A percentile compares a stretch with the other conserved stretches of the same genome.
Conservation (phyloP, 192 early-diverging fungal species). For the Cladochytrium replicatum region DNA sequence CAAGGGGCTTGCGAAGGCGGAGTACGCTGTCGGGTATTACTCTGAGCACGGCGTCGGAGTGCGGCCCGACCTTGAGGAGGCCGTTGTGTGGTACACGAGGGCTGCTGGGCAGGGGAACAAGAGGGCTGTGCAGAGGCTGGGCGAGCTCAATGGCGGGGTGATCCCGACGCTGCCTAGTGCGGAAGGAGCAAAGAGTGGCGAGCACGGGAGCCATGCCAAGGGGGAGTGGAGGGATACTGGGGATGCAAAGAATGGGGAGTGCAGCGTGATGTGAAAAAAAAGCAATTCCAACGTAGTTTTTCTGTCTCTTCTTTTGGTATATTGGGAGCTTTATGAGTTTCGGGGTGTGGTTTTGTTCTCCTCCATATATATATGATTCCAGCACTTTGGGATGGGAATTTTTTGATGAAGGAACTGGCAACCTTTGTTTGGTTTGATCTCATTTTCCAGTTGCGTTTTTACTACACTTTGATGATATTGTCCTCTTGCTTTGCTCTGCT, state of each 20-base stretch:
- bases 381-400: no score
- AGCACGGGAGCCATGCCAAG: neutral
- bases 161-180: neutral
- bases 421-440: no score
- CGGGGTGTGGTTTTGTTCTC: no score
- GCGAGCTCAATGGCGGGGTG: conserved; percentile 57
- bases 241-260: conserved; percentile 21
- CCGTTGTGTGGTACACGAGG: conserved; percentile 76
- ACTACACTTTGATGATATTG: no score
- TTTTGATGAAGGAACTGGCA: no score
- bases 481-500: no score
- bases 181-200: conserved; percentile 10
- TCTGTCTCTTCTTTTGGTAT: no score
- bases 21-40: conserved; percentile 95
- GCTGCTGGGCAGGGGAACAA: conserved; percentile 78
- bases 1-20: conserved; percentile 87
- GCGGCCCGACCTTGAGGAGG: conserved; percentile 66
- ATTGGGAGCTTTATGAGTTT: no score
- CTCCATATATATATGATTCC: no score
- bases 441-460: no score
- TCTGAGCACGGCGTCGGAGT: conserved; percentile 85
- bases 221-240: conserved; percentile 17
- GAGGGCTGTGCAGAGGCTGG: conserved; percentile 70
- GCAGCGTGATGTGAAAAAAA: conserved; percentile 21
- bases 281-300: no score